These are phyloP conservation scores for Saccharomyces pastorianus DNA, from an alignment of 1,139 yeast genomes.

Conservation along the genomic window DNA sequence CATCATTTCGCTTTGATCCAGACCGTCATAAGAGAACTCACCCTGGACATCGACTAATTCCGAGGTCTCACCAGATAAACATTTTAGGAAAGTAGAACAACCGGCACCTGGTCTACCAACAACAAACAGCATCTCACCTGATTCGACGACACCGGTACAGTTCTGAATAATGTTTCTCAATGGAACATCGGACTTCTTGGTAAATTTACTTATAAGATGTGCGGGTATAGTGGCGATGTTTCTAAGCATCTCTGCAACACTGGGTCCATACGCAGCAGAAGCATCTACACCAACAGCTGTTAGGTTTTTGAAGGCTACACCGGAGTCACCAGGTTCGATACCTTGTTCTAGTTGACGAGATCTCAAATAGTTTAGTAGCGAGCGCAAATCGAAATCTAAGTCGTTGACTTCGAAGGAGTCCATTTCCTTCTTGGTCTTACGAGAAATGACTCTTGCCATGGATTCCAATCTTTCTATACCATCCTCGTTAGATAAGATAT, in stretches of 20 bases:
- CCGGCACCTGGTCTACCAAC: conserved; percentile 66
- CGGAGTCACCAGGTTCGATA: conserved; percentile 40
- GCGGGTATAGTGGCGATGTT: conserved; percentile 30
- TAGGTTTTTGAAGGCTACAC: conserved; percentile 40
- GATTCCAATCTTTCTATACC: conserved; percentile 36
- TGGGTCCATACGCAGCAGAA: conserved; percentile 44
- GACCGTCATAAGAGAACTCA: conserved; percentile 46
- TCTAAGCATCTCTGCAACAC: conserved; percentile 39
- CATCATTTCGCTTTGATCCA: conserved; percentile 43
- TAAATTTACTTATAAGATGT: conserved; percentile 15
- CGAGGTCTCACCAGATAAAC: conserved; percentile 45
- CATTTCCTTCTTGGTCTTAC: conserved; percentile 35
- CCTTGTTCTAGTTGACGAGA: conserved; percentile 36
- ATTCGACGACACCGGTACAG: conserved; percentile 41
- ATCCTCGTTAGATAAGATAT: conserved; percentile 27
- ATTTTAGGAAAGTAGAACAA: conserved; percentile 50
- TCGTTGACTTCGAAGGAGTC: conserved; percentile 35
- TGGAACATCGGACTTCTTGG: conserved; percentile 34
- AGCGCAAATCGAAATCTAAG: conserved; percentile 36
- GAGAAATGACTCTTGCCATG: conserved; percentile 37
- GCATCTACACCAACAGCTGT: conserved; percentile 47
- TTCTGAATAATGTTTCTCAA: conserved; percentile 41
- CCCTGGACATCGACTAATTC: conserved; percentile 38
- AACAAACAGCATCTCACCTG: conserved; percentile 55
- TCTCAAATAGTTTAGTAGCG: conserved; percentile 35